phyloP scores from a whole-genome alignment of 2,329 filamentous ascomycete genomes.

The Penicillium sp. region DNA sequence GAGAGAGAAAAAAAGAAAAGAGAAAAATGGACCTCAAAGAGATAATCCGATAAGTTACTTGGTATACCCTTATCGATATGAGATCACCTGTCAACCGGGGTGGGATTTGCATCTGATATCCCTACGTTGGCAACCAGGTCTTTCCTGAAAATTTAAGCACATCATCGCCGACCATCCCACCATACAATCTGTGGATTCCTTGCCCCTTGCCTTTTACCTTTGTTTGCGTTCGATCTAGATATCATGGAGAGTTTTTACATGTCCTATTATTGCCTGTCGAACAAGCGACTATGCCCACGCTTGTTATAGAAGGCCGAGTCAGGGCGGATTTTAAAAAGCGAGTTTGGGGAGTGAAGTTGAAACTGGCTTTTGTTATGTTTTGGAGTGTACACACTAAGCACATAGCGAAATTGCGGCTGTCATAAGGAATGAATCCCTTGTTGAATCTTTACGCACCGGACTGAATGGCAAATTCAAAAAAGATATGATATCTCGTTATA shows the following conservation, averaged over 20 bases:
- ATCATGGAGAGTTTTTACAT: conserved; percentile 20
- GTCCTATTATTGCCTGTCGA: conserved; percentile 13
- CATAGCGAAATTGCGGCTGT: conserved; percentile 13
- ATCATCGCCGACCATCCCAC: conserved; percentile 15
- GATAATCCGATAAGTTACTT: not conserved
- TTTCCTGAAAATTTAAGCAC: conserved; percentile 14
- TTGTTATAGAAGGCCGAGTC: conserved; percentile 18
- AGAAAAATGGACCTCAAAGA: not conserved
- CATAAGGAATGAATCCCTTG: conserved; percentile 2
- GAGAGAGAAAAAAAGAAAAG: conserved; percentile 5
- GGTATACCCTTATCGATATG: not conserved
- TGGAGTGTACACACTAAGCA: conserved; percentile 19
- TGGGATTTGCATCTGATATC: not conserved
- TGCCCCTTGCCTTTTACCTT: conserved; percentile 7
- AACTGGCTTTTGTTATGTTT: conserved; percentile 13
- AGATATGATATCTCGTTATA: conserved; percentile 1
- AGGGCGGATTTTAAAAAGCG: conserved; percentile 17
- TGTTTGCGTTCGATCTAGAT: conserved; percentile 20
- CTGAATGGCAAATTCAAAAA: not conserved
- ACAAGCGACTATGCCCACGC: conserved; percentile 10
- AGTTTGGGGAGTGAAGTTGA: conserved; percentile 19
- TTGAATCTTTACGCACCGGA: not conserved
- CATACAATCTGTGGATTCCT: conserved; percentile 10
- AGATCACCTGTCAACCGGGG: not conserved
- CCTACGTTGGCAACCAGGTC: not conserved